These are phyloP conservation scores for Phaeosphaeria sp. DNA, from an alignment of 2,329 filamentous ascomycete species.

Conservation along the genomic window DNA sequence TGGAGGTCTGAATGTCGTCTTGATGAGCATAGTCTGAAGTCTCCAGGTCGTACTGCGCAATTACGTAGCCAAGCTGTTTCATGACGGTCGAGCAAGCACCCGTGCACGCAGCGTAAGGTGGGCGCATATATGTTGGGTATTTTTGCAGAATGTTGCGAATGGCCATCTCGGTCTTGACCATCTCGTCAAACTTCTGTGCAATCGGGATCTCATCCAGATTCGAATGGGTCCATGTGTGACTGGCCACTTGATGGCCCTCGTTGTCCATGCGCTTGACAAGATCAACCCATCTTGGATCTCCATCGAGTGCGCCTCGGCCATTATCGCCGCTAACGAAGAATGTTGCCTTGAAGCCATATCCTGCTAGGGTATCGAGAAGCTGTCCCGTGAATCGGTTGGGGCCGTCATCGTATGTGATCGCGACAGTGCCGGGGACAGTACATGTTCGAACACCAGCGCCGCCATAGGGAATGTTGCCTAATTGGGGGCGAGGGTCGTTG, in stretches of 20 bases:
- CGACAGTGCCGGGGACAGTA: slow-evolving; percentile 61
- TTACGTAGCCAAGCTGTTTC: slow-evolving; percentile 59
- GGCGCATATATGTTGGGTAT: slow-evolving; percentile 60
- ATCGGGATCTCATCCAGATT: slow-evolving; percentile 51
- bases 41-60: slow-evolving; percentile 66
- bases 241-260: slow-evolving; percentile 65
- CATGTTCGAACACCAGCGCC: slow-evolving; percentile 62
- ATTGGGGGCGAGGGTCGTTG: slow-evolving; percentile 56
- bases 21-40: slow-evolving; percentile 64
- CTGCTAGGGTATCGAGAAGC: slow-evolving; percentile 65
- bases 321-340: slow-evolving; percentile 69
- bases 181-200: slow-evolving; percentile 52
- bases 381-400: slow-evolving; percentile 65
- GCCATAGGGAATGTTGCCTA: slow-evolving; percentile 63
- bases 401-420: slow-evolving; percentile 71
- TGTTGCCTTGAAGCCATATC: slow-evolving; percentile 67
- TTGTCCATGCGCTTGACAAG: slow-evolving; percentile 59
- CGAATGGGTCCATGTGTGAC: slow-evolving; percentile 61
- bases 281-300: slow-evolving; percentile 33
- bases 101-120: slow-evolving; percentile 53
- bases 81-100: slow-evolving; percentile 45
- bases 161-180: slow-evolving; percentile 60
- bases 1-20: slow-evolving; percentile 24
- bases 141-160: slow-evolving; percentile 59
- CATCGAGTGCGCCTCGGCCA: slow-evolving; percentile 5